Evolutionary conservation across 1,139 yeast species (phyloP), one percentile per base, ranked within the genome.

Genomic region (Yamadazyma atlantica): DNA sequence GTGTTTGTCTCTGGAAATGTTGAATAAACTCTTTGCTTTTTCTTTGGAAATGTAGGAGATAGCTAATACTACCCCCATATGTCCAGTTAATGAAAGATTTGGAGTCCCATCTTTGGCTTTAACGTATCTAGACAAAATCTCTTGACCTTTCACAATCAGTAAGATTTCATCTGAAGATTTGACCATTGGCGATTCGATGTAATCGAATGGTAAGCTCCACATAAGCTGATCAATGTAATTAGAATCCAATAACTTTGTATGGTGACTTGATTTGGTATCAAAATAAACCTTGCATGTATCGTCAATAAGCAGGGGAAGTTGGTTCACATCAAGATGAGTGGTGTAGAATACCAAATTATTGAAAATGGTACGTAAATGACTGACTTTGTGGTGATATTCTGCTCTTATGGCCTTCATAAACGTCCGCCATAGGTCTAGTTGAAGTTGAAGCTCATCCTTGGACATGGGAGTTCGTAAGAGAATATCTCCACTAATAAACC

Each of bases 11-110:
- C 58, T 63, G 1, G 69, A 64, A n/a, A 55, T 49, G 2, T 50
- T 37, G 34, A 65, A 53, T n/a, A 70, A 50, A 19, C 48, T 50
- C 15, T 41, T 34, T 1, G 70, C 66, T 34, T 61, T 64, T 5
- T 38, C 50, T 5, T 34, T 38, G 1, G 69, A 62, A 4, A 58
- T 49, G 17, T 46, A 35, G 4, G 54, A 48, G 6, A 69, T 53
- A 0, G 69, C 62, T 17, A 69, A 43, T 0, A 62, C 64, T 1
- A 71, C 57, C 1, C 75, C 77, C 64, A 70, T 58, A 37, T 62
- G 59, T 1, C 70, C 71, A 29, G 54, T 48, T n/a, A 68, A 52
- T 16, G 49, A 46, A 8, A 69, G 48, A 2, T 33, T 26, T 2
- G 29, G 29, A 4, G 19, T 11, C 10, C 27, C 30, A 4, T 48